These are phyloP conservation scores for Aspergillus caelatus DNA, from an alignment of 2,329 filamentous ascomycete genomes.

Conservation along the genomic window DNA sequence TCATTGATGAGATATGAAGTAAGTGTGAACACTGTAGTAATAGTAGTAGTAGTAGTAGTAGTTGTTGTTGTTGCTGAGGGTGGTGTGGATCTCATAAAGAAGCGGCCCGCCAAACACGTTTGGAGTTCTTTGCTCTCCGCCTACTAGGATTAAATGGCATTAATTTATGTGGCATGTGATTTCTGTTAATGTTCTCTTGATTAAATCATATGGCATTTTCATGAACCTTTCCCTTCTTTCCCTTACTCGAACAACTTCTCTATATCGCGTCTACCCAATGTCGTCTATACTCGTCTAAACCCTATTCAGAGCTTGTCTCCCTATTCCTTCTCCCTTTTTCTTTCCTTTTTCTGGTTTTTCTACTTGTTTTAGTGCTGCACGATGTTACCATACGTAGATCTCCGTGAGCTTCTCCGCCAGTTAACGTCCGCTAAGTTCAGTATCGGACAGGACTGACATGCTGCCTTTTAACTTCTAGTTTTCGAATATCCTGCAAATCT, in stretches of 20 bases:
- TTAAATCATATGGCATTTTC: background rate
- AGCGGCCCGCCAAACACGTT: background rate
- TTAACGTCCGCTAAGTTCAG: background rate
- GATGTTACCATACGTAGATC: constrained; percentile 68
- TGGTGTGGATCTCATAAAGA: background rate
- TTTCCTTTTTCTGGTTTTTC: constrained; percentile 6
- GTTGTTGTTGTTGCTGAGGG: background rate
- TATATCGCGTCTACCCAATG: constrained; percentile 7
- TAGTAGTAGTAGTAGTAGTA: background rate
- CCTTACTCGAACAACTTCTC: constrained; percentile 1
- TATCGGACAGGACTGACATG: constrained; percentile 16
- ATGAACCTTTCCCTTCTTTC: background rate
- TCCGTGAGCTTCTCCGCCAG: constrained; percentile 46
- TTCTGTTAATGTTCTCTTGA: background rate
- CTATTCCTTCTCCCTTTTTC: background rate
- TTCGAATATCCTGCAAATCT: constrained; percentile 61
- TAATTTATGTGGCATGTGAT: background rate
- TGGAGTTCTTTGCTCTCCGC: background rate
- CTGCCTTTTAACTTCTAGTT: constrained; percentile 46
- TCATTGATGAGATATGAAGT: background rate
- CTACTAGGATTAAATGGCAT: background rate
- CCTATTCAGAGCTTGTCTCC: background rate
- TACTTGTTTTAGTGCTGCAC: constrained; percentile 17
- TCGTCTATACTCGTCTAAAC: background rate
- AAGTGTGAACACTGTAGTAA: no score